Base-by-base conservation (phyloP, 169 alveolate genomes). In the Sarcocystis neurona region DNA sequence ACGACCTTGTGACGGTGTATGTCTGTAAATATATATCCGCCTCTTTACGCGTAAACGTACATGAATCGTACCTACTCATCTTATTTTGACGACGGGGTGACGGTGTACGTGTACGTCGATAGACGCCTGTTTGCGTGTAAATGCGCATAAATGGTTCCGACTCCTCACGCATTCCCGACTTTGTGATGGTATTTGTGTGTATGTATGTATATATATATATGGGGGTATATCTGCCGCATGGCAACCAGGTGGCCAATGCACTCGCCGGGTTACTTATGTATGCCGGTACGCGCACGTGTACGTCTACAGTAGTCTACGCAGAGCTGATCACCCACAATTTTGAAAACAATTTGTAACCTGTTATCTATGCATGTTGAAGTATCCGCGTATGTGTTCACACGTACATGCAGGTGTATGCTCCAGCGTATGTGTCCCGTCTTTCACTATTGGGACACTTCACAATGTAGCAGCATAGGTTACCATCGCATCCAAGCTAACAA, bases 1-100 rank as follows among this genome's bases (percentile, higher is more conserved):
- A 91, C 58, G 94, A 85, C 85, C 88, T 96, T 90, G 94, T 97
- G 77, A 92, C 96, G 53, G 94, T 94, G 63, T 96, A 97, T 0
- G 98, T 97, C 58, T 43, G 27, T 53, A 39, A 37, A 37, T 37
- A 30, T 20, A 37, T 63, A 37, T 63, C 75, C 44, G 32, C 32
- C 75, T 41, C 75, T 41, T 30, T 63, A 37, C 6, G 44, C 43
- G 75, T n/a, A 43, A 15, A 43, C 75, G 75, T 63, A n/a, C 27
- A 43, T 2, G 27, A 20, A 48, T 48, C 60, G 27, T 48, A 48
- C 27, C 60, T 6, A 48, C 60, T 6, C 60, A 15, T 48, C 60
- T 15, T 6, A 6, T 48, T 10, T 15, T 6, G 27, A 15, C 60
- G 15, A 10, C 60, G 27, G 60, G 60, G 60, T 15, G 15, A 48